phyloP scores from a whole-genome alignment of 2,329 filamentous ascomycete species.

The Elsinoe necatrix region DNA sequence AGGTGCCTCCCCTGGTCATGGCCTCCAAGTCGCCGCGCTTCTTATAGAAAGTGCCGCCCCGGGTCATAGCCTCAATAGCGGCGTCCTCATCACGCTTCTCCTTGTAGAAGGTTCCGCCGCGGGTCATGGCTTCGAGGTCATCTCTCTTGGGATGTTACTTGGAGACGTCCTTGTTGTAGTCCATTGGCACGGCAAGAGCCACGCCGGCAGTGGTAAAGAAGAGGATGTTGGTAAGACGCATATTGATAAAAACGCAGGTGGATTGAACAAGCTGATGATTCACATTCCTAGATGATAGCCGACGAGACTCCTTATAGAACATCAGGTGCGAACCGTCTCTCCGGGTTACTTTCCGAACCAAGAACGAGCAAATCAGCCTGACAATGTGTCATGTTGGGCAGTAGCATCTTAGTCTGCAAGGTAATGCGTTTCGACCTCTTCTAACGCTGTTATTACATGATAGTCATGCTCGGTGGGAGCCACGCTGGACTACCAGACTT shows the following conservation, averaged over 20 bases:
- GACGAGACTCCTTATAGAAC: not conserved
- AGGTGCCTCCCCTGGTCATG: not conserved
- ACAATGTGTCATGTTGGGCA: not conserved
- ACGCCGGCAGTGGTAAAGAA: not conserved
- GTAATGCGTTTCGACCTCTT: too few species aligned
- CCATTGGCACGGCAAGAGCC: not conserved
- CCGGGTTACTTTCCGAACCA: too few species aligned
- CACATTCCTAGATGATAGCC: not conserved
- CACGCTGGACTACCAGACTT: too few species aligned
- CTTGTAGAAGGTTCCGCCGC: not conserved
- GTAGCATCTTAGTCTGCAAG: not conserved
- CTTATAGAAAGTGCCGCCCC: not conserved
- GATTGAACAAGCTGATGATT: not conserved
- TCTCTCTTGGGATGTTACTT: slow-evolving; percentile 3
- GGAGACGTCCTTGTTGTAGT: not conserved
- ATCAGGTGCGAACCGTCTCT: not conserved
- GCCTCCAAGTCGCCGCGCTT: not conserved
- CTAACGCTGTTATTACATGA: too few species aligned
- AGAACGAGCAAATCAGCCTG: not conserved
- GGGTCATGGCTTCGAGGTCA: slow-evolving; percentile 2
- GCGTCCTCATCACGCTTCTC: not conserved
- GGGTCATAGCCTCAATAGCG: not conserved
- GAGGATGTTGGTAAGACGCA: not conserved
- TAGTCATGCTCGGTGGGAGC: too few species aligned
- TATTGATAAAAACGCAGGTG: too few species aligned